Percentiles rank a stretch among this genome's conserved stretches.
Conservation (phyloP, 75 land plant genomes). For the Azolla pinnata region DNA sequence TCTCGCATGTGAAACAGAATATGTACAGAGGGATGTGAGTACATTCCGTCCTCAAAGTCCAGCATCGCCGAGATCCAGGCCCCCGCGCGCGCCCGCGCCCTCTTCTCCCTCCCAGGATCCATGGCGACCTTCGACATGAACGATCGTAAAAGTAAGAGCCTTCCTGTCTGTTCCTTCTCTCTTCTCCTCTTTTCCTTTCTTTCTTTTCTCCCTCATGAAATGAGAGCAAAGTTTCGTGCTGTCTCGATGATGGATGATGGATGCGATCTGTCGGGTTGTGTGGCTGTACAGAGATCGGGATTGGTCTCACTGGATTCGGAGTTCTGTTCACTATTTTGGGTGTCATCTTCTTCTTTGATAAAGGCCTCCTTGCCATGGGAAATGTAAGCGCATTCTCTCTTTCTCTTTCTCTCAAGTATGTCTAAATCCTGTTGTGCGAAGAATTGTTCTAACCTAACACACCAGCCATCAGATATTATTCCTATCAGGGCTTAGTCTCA, state of each 20-base stretch:
- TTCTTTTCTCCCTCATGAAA: not conserved
- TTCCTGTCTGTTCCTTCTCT: not conserved
- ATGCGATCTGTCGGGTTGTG: not conserved
- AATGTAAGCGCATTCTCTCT: conserved; percentile 44
- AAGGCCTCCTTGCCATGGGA: conserved; percentile 89
- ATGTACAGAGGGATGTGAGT: too few species aligned
- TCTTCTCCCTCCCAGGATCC: not conserved
- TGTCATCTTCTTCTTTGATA: conserved; percentile 81
- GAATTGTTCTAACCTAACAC: too few species aligned
- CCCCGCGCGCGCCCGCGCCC: not conserved
- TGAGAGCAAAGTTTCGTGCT: not conserved
- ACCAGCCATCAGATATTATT: conserved; percentile 89
- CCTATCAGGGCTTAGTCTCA: conserved; percentile 72
- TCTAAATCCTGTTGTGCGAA: too few species aligned
- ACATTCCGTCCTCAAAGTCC: too few species aligned
- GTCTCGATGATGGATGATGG: not conserved
- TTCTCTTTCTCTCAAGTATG: not conserved
- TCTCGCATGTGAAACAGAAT: too few species aligned
- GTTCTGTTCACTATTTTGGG: conserved; percentile 81
- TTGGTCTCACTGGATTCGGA: conserved; percentile 88
- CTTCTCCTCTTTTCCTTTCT: not conserved
- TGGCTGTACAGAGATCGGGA: conserved; percentile 62
- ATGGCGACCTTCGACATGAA: conserved; percentile 63
- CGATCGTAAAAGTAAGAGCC: conserved; percentile 45
- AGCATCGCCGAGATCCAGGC: too few species aligned